Evolutionary conservation across 371 early-diverging fungal genomes (phyloP).

Genomic region (Apophysomyces ossiformis): DNA sequence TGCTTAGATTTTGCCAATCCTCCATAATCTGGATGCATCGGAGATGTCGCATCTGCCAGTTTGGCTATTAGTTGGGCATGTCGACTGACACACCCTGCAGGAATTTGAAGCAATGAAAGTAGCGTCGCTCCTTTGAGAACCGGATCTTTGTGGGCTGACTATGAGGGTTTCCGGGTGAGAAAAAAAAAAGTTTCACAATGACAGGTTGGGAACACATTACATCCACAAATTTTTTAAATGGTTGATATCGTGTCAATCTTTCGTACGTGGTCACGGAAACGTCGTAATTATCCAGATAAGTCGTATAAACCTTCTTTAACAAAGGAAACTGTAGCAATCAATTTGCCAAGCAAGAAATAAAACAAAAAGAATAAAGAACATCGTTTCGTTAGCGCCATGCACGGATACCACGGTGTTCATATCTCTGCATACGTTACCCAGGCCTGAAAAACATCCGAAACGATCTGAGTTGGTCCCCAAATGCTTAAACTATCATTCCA

Average conservation of each 20-base stretch:
- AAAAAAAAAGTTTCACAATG: constrained; percentile 1
- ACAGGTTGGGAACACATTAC: constrained; percentile 22
- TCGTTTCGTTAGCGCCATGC: constrained; percentile 10
- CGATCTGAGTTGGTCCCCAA: constrained; percentile 61
- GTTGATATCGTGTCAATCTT: constrained; percentile 36
- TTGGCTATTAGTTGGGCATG: constrained; percentile 33
- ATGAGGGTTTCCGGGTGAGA: background rate
- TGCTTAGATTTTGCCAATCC: constrained; percentile 37
- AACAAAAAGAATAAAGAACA: background rate
- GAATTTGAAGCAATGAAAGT: constrained; percentile 37
- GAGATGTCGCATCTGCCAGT: constrained; percentile 40
- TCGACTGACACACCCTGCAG: constrained; percentile 33
- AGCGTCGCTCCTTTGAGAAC: constrained; percentile 29
- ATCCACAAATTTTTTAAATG: constrained; percentile 52
- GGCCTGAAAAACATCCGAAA: constrained; percentile 49
- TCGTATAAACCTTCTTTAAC: constrained; percentile 26
- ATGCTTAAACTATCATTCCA: constrained; percentile 34
- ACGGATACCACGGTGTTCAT: constrained; percentile 3
- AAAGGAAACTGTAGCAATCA: constrained; percentile 27
- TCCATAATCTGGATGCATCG: constrained; percentile 52
- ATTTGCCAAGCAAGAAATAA: background rate
- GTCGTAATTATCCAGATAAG: constrained; percentile 43
- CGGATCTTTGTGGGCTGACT: constrained; percentile 34
- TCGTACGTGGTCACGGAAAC: constrained; percentile 40
- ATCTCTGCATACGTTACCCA: constrained; percentile 28